Evolutionary conservation across 345 rosid species (phyloP), one percentile per base, ranked within the genome.

Genomic region (Rhizophora mangle): DNA sequence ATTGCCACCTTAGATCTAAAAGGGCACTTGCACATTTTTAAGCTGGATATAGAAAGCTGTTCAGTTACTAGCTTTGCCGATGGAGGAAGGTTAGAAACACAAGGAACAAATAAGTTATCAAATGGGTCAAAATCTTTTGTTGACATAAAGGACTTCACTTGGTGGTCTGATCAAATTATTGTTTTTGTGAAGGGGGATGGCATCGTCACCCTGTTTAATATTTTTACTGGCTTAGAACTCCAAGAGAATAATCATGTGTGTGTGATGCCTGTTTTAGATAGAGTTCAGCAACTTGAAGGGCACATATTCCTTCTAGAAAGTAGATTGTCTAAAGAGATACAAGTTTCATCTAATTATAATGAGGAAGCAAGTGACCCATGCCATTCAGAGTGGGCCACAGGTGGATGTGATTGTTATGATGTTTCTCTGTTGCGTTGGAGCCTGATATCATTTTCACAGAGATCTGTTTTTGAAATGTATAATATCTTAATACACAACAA

Each of bases 101-200:
- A 65, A 68, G 76, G 70, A 62, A 69, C 78, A 56, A 77, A 75
- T 74, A 74, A 72, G 36, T 58, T 36, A 58, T 58, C 75, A 30
- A 62, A 63, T 47, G 68, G 62, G 55, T 46, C 65, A 60, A 87
- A 84, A 37, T 60, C 70, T 74, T 77, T 86, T 49, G 72, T 69
- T 62, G 85, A 81, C 72, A 72, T 81, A 59, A 75, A 74, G 55
- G 99, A 95, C 77, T 89, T 95, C 65, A 83, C 97, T 61, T 95
- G 97, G 99, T 95, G 97, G 97, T 89, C 93, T 69, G 93, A 88
- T 66, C 86, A 85, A 24, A 63, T 87, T 73, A 74, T 95, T 74
- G 65, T 89, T 74, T 62, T 92, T 72, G 84, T 82, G 62, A 92
- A 82, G 78, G 76, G 72, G 65, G 77, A 81, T 20, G 96, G 96